Evolutionary conservation across 2,329 filamentous ascomycete species (phyloP), one percentile per base, ranked within the genome.

Genomic region (Colletotrichum higginsianum): DNA sequence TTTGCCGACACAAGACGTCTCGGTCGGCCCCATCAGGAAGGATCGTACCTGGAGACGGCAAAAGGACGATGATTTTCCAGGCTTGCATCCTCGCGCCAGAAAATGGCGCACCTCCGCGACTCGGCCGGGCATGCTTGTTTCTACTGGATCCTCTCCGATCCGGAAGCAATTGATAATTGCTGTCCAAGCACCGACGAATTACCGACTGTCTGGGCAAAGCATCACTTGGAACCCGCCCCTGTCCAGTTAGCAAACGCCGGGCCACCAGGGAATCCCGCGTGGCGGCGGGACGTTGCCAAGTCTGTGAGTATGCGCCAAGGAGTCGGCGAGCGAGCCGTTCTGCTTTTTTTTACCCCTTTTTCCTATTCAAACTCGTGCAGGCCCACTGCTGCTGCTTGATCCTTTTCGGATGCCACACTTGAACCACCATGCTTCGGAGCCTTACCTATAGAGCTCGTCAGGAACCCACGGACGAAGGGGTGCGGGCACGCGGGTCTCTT

Each of bases 401-500:
- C 47, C 46, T 23, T 35, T 47, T 21, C 52, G 44, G 23, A n/a
- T 35, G 30, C 30, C 2, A 60, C 49, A 23, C 26, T n/a, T 40
- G 26, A 50, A 42, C 42, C 21, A 26, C 9, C 63, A 57, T 61
- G 15, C 42, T 52, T 46, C 30, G 1, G 46, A 61, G 64, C 18
- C 52, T 30, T 55, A 21, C 21, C 52, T 38, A 15, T 12, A 11
- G 40, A 56, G 40, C 50, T 52, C 52, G 40, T n/a, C 52, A 55
- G 23, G 23, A 52, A 35, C 30, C 8, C 50, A 15, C 11, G 52
- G 61, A 61, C 21, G 46, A 9, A 35, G 38, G 47, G 64, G n/a
- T n/a, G 35, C n/a, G 12, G 47, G 47, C 47, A 49, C n/a, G n/a
- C n/a, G 38, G 56, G 52, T 66, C 56, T 66, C 16, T 30, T 68